A percentile compares a stretch with the other conserved stretches of the same genome.
These are phyloP conservation scores for Taphrina flavorubra DNA, from an alignment of 1,139 yeast genomes.

Conservation along the genomic window DNA sequence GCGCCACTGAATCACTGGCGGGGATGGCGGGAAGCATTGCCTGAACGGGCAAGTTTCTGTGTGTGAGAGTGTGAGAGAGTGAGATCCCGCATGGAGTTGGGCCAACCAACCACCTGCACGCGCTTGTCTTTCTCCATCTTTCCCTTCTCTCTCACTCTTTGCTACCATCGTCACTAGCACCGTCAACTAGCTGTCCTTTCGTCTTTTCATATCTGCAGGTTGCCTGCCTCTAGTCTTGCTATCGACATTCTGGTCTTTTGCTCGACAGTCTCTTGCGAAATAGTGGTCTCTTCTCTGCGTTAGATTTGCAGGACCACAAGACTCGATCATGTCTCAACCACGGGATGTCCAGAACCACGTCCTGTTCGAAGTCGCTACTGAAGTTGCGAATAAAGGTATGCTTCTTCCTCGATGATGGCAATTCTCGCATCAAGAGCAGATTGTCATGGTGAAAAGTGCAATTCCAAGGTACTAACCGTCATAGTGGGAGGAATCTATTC, in stretches of 20 bases:
- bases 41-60: no score
- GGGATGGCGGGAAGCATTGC: no score
- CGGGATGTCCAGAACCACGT: constrained; percentile 69
- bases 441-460: background rate
- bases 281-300: no score
- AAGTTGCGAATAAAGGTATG: constrained; percentile 81
- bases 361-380: constrained; percentile 93
- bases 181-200: background rate
- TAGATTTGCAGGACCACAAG: background rate
- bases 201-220: no score
- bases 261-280: no score
- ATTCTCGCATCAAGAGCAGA: no score
- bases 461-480: background rate
- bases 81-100: no score
- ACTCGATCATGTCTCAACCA: constrained; percentile 24
- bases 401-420: background rate
- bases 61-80: no score
- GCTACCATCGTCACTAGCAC: background rate
- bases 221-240: no score
- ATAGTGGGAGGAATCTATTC: constrained; percentile 95
- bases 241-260: no score
- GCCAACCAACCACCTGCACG: no score
- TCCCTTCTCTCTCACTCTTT: background rate
- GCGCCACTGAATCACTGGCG: no score
- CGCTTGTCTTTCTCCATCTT: background rate